These are phyloP conservation scores for Phycomyces blakesleeanus DNA, from an alignment of 192 early-diverging fungal genomes.

Conservation along the genomic window DNA sequence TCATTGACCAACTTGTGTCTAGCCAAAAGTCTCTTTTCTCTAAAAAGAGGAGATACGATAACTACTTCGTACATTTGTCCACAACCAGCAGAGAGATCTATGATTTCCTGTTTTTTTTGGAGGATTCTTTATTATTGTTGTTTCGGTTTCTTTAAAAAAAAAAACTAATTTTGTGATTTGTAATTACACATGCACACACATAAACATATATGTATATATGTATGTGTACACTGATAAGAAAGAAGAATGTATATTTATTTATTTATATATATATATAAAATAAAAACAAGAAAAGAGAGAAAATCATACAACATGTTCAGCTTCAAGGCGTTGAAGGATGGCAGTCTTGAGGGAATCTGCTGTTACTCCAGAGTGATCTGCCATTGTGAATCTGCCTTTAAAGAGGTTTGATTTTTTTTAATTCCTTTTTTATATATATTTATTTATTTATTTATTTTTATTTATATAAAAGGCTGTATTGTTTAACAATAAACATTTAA, in stretches of 20 bases:
- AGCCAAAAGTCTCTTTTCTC: conserved; percentile 64
- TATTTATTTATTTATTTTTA: too few species aligned
- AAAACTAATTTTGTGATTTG: too few species aligned
- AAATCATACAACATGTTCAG: conserved; percentile 34
- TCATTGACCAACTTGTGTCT: conserved; percentile 82
- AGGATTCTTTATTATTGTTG: too few species aligned
- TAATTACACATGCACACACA: too few species aligned
- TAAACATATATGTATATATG: too few species aligned
- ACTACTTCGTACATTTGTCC: conserved; percentile 78
- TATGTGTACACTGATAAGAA: too few species aligned
- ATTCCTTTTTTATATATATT: too few species aligned
- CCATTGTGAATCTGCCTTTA: conserved; percentile 18
- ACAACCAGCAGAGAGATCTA: conserved; percentile 72
- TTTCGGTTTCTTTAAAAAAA: too few species aligned
- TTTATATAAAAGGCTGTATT: too few species aligned
- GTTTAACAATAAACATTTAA: too few species aligned
- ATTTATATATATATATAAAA: conserved; percentile 6
- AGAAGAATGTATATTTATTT: neutral
- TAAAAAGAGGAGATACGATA: conserved; percentile 72
- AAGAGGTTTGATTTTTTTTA: too few species aligned
- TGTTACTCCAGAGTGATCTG: conserved; percentile 32
- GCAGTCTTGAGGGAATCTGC: conserved; percentile 26
- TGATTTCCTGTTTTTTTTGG: conserved; percentile 34
- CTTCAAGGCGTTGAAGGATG: conserved; percentile 36
- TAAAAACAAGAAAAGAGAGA: neutral